Evolutionary conservation across 192 early-diverging fungal species (phyloP).

Genomic region (Mycoemilia scoparia): DNA sequence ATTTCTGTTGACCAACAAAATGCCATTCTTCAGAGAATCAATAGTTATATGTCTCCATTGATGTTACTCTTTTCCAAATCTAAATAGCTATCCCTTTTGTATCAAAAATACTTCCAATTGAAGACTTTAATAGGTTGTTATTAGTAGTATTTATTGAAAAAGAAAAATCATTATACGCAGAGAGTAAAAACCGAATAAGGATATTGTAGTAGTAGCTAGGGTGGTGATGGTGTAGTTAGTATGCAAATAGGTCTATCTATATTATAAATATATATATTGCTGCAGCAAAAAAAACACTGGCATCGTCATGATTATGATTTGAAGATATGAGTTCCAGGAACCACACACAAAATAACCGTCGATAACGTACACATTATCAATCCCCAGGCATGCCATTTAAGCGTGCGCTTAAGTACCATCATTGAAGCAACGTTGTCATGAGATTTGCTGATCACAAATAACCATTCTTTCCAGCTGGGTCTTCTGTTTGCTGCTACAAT

Average conservation of each 20-base stretch:
- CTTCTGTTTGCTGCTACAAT: too few species aligned
- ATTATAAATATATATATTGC: background rate
- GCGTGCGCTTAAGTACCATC: slow-evolving; percentile 23
- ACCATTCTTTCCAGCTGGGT: slow-evolving; percentile 18
- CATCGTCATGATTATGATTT: slow-evolving; percentile 3
- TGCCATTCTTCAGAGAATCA: too few species aligned
- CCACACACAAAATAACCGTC: slow-evolving; percentile 22
- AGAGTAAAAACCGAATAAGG: background rate
- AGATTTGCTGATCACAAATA: slow-evolving; percentile 21
- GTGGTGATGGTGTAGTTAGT: background rate
- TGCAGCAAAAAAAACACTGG: slow-evolving; percentile 1
- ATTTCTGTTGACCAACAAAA: too few species aligned
- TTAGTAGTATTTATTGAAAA: slow-evolving; percentile 2
- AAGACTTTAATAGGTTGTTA: too few species aligned
- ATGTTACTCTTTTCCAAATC: too few species aligned
- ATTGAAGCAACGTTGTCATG: slow-evolving; percentile 23
- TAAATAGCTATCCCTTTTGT: too few species aligned
- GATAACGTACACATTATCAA: slow-evolving; percentile 23
- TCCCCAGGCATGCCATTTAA: slow-evolving; percentile 25
- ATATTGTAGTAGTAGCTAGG: background rate
- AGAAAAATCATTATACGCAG: too few species aligned
- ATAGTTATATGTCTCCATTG: too few species aligned
- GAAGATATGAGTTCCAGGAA: slow-evolving; percentile 24
- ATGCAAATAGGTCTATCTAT: background rate
- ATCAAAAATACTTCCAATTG: too few species aligned